Conservation (phyloP, 2,329 filamentous ascomycete species). For the Fusarium succisae region DNA sequence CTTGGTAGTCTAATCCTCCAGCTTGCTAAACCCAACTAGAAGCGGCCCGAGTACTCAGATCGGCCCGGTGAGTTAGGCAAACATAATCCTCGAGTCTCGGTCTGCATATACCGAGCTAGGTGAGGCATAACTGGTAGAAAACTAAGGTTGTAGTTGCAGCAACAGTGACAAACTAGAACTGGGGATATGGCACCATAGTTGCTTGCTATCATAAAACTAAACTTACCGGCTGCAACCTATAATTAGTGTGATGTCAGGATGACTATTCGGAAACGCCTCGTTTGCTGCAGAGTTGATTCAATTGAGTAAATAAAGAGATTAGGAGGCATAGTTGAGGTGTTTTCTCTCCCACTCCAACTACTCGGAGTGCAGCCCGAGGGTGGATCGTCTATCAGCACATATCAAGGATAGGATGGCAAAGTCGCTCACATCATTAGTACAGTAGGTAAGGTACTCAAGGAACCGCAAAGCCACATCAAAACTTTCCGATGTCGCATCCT, state of each 20-base stretch:
- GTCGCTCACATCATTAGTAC: conserved; percentile 2
- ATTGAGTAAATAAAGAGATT: neutral
- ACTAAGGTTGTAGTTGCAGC: neutral
- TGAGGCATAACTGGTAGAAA: neutral
- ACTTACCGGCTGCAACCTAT: neutral
- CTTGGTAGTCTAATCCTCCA: neutral
- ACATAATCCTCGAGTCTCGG: conserved; percentile 10
- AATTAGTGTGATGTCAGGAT: conserved; percentile 28
- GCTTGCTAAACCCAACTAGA: conserved; percentile 15
- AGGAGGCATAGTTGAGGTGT: conserved; percentile 17
- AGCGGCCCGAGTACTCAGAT: conserved; percentile 34
- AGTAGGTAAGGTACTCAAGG: neutral
- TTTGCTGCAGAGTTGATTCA: conserved; percentile 23
- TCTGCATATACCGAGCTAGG: conserved; percentile 14
- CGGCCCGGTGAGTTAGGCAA: conserved; percentile 25
- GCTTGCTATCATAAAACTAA: neutral
- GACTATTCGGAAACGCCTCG: conserved; percentile 23
- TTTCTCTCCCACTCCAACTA: conserved; percentile 10
- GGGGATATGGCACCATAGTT: conserved; percentile 7
- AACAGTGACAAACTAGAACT: neutral
- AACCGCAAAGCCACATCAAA: conserved; percentile 9
- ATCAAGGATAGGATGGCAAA: neutral
- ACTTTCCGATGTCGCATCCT: conserved; percentile 35
- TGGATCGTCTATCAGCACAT: conserved; percentile 6
- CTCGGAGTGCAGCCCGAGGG: conserved; percentile 20